phyloP scores from a whole-genome alignment of 2,329 filamentous ascomycete genomes.

The Colletotrichum cordylinicola region DNA sequence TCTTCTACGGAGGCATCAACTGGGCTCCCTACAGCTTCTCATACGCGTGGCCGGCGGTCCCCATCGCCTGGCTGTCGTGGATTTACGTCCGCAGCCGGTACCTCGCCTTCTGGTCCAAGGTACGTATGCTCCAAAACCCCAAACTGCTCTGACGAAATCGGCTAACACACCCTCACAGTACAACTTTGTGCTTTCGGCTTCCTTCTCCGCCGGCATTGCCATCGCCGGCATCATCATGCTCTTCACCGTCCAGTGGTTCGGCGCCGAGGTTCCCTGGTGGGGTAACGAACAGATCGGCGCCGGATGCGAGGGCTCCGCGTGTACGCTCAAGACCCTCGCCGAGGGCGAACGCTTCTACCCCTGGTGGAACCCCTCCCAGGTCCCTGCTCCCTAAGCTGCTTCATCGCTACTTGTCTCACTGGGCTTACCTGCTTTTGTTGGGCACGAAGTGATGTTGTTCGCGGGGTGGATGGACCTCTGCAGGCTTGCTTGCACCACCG shows the following conservation, averaged over 20 bases:
- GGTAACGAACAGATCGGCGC: constrained; percentile 26
- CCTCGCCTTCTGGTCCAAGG: constrained; percentile 44
- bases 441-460: background rate
- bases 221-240: constrained; percentile 36
- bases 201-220: constrained; percentile 35
- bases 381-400: constrained; percentile 11
- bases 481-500: background rate
- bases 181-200: constrained; percentile 38
- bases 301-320: constrained; percentile 29
- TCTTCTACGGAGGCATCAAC: constrained; percentile 51
- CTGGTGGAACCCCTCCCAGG: constrained; percentile 27
- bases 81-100: constrained; percentile 38
- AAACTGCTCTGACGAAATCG: background rate
- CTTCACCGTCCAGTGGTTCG: constrained; percentile 32
- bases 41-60: constrained; percentile 25
- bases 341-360: constrained; percentile 45
- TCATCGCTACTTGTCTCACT: constrained; percentile 6
- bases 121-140: constrained; percentile 27
- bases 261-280: constrained; percentile 32
- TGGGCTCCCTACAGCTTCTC: constrained; percentile 50
- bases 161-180: constrained; percentile 35
- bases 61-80: constrained; percentile 25
- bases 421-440: constrained; percentile 1
- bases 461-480: background rate
- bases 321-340: constrained; percentile 26